Base-by-base conservation (phyloP, 805 yeast genomes). In the Ogataea allantospora region DNA sequence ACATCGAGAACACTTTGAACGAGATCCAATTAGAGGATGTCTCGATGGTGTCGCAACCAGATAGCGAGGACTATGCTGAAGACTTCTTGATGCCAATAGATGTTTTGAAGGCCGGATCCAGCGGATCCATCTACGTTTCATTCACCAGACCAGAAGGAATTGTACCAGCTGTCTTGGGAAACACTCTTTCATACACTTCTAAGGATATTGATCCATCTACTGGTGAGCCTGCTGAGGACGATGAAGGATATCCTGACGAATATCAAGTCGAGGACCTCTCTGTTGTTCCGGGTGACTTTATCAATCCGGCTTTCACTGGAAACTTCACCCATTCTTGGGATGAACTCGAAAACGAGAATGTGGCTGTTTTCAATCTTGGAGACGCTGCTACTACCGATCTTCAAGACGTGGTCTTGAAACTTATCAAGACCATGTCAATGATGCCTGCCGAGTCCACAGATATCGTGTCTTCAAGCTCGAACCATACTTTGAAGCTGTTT, bases 161-260 rank as follows among this genome's bases (percentile, higher is more conserved):
- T 27, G 68, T 62, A 16, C 56, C 59, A 8, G 48, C 58, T 3
- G 68, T 75, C 1, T 77, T 91, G 53, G 71, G 75, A 30, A 84
- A 83, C 60, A 75, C 78, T 6, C 69, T 91, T 44, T 72, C 80
- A 15, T 91, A 83, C 68, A 77, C 81, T 13, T 73, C 88, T 33
- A 83, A 80, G 63, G 98, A 91, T 59, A 69, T 85, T 48, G 83
- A 87, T 50, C 80, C 87, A 32, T 71, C 75, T 7, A 80, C 88
- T 11, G 80, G 80, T 14, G 77, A 73, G 45, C 74, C 83, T 34
- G 82, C 75, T 30, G 78, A 74, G 33, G 82, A 69, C 37, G 86
- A 79, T 30, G 95, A 83, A 48, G 97, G 96, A 12, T 86, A 82
- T 73, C 84, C 83, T 48, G 98, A 93, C 62, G 96, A 89, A 63